phyloP scores from a whole-genome alignment of 768 basidiomycete species.

The Macrocybe gigantea region DNA sequence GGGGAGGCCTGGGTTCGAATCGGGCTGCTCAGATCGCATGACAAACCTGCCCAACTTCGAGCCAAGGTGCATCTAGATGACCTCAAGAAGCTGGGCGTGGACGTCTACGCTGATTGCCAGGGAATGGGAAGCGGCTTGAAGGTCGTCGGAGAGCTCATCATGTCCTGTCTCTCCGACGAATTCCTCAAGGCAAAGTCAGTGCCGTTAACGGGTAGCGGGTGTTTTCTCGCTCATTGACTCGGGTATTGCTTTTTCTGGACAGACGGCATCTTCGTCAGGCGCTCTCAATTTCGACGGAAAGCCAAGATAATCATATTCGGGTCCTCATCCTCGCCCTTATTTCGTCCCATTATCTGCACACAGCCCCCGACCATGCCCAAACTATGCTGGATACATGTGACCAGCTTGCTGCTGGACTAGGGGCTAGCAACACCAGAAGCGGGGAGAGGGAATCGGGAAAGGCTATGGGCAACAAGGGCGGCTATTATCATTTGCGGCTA shows the following conservation, averaged over 20 bases:
- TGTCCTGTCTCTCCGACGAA: slow-evolving; percentile 48
- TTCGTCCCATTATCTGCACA: slow-evolving; percentile 67
- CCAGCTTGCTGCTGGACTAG: slow-evolving; percentile 66
- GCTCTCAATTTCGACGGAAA: slow-evolving; percentile 46
- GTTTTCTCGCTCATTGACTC: slow-evolving; percentile 1
- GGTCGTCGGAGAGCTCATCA: slow-evolving; percentile 49
- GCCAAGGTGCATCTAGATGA: slow-evolving; percentile 20
- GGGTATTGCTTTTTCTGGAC: background rate
- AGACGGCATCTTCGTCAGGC: slow-evolving; percentile 59
- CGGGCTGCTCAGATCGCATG: slow-evolving; percentile 25
- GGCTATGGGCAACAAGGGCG: too few species aligned
- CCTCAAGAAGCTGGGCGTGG: slow-evolving; percentile 24
- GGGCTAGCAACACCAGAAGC: slow-evolving; percentile 23
- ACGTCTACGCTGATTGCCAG: slow-evolving; percentile 38
- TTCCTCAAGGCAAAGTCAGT: slow-evolving; percentile 55
- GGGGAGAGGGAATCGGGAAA: too few species aligned
- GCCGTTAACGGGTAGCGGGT: slow-evolving; percentile 15
- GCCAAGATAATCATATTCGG: slow-evolving; percentile 70
- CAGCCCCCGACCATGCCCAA: slow-evolving; percentile 62
- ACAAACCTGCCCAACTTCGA: slow-evolving; percentile 7
- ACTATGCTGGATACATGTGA: slow-evolving; percentile 63
- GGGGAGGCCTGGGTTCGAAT: slow-evolving; percentile 47
- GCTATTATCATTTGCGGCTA: too few species aligned
- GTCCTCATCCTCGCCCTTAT: slow-evolving; percentile 64
- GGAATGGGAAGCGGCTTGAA: slow-evolving; percentile 49